Evolutionary conservation across 2,329 filamentous ascomycete genomes (phyloP).

Genomic region (Phaeosphaeriaceae sp.): DNA sequence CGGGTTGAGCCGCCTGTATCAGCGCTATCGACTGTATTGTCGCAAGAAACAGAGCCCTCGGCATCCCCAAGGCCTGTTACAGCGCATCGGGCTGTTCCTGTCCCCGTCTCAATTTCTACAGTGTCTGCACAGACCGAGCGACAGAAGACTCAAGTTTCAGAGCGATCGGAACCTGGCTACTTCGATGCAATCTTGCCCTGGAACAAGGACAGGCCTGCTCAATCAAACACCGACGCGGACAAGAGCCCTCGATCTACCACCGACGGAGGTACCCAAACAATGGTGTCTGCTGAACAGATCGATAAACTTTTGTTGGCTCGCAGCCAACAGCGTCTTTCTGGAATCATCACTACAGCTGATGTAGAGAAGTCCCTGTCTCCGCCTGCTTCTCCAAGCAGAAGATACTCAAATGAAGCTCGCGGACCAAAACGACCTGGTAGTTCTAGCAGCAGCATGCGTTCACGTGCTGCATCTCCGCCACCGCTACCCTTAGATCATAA

Average conservation of each 20-base stretch:
- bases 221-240: conserved; percentile 4
- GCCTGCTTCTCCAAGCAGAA: conserved; percentile 44
- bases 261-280: conserved; percentile 82
- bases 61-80: conserved; percentile 38
- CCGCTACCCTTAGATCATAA: conserved; percentile 84
- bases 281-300: conserved; percentile 80
- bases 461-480: conserved; percentile 62
- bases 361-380: conserved; percentile 41
- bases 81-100: conserved; percentile 30
- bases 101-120: conserved; percentile 14
- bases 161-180: conserved; percentile 46
- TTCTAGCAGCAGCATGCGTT: conserved; percentile 69
- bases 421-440: conserved; percentile 70
- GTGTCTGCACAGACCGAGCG: conserved; percentile 21
- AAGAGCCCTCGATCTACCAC: conserved; percentile 40
- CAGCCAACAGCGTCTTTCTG: conserved; percentile 35
- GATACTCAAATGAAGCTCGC: conserved; percentile 37
- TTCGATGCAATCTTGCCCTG: conserved; percentile 55
- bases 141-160: conserved; percentile 20
- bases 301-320: conserved; percentile 74
- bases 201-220: conserved; percentile 43
- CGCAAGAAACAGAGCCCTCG: conserved; percentile 38
- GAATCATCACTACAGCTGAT: conserved; percentile 35
- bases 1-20: conserved; percentile 23
- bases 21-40: conserved; percentile 34